Evolutionary conservation across 1,139 yeast species (phyloP), one percentile per base, ranked within the genome.

Genomic region (Pichia sp.): DNA sequence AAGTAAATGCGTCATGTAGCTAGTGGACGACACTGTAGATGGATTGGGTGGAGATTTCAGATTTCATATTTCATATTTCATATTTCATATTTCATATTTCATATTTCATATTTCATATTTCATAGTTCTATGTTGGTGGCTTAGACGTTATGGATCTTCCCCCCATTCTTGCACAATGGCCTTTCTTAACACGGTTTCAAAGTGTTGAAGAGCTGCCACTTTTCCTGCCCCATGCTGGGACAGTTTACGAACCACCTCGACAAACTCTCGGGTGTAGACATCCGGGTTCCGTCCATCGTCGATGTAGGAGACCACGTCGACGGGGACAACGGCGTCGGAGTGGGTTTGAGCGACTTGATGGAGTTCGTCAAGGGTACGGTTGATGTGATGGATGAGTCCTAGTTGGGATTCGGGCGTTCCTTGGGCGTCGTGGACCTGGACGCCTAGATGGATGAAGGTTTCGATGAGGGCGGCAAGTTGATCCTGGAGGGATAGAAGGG

Each of bases 201-300:
- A 70, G 52, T 75, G 74, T 29, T 67, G 73, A 63, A 84, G 76
- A 0, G 85, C 90, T 44, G 71, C 63, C 76, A 83, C 82, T 67
- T 88, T 88, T 11, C 97, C 99, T 65, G 90, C 81, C 55, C 93
- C 74, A 58, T 85, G 80, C 62, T 95, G 97, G 67, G 93, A 93
- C 55, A 90, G 84, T 61, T 88, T 84, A 31, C 91, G 84, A 25
- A 93, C 86, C 44, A 93, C 88, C 67, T 93, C 99, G 13, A 91
- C 89, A 70, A 93, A 93, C 69, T 95, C 99, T 65, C 99, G 77
- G 0, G 98, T 90, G 68, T 93, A 93, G 47, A 93, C 91, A 65
- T 93, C 98, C 0, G 99, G 99, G 65, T 93, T 93, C 59, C 99
- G 75, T 2, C 99, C 99, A 62, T 90, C 96, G 65, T 93, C 98